A percentile compares a stretch with the other conserved stretches of the same genome.
Evolutionary conservation across 148 eudicot species (phyloP).

Genomic region (Vaccinium vitisidaea): DNA sequence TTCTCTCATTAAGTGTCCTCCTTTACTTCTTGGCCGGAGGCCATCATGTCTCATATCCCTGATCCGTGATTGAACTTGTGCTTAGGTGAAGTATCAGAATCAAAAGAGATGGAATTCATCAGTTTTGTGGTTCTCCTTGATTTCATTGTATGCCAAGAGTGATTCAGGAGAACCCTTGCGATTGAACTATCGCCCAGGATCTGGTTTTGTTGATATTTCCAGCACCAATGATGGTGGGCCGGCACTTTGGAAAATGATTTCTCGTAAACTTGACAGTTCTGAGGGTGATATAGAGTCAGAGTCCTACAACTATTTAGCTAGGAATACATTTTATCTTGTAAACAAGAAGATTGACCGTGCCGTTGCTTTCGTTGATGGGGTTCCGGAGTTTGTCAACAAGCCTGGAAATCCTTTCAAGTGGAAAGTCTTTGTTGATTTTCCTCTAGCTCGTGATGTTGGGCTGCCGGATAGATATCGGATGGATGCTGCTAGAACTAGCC

Average conservation of each 20-base stretch:
- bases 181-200: conserved; percentile 51
- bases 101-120: conserved; percentile 67
- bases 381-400: conserved; percentile 78
- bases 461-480: conserved; percentile 23
- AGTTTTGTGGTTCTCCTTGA: conserved; percentile 60
- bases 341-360: conserved; percentile 73
- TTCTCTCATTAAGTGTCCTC: background rate
- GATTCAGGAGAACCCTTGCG: conserved; percentile 73
- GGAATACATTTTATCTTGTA: conserved; percentile 68
- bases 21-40: background rate
- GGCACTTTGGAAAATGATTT: conserved; percentile 69
- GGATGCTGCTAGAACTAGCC: conserved; percentile 27
- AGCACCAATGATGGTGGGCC: conserved; percentile 43
- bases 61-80: conserved; percentile 1
- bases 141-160: conserved; percentile 76
- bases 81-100: conserved; percentile 79
- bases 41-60: conserved; percentile 1
- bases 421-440: conserved; percentile 54
- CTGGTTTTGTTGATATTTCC: conserved; percentile 85
- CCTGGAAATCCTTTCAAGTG: conserved; percentile 91
- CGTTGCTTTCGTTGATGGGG: conserved; percentile 74
- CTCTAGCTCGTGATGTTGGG: conserved; percentile 33
- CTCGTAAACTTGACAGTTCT: conserved; percentile 45
- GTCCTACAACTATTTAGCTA: conserved; percentile 37
- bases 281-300: conserved; percentile 58